Base-by-base conservation (phyloP, 1,284 basidiomycete genomes). In the Moniliella sp. region DNA sequence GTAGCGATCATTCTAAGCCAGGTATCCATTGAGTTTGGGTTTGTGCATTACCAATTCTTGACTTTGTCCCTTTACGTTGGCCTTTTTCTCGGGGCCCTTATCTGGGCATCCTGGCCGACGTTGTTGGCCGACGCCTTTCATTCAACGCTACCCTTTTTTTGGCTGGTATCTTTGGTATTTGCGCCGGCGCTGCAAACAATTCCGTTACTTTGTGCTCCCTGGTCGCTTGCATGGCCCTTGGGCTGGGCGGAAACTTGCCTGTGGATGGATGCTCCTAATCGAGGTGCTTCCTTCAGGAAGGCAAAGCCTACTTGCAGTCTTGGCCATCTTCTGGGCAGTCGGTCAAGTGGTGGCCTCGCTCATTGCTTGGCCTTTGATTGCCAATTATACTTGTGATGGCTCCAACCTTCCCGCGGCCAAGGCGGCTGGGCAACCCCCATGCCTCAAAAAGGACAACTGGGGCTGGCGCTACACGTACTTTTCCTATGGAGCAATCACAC, bases 221-320 rank as follows among this genome's bases (percentile, higher is more conserved):
- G 1, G 33, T 59, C 1, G 52, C 50, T 12, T 46, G 43, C 15
- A 38, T 54, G 10, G 56, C 54, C 15, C 43, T 57, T 28, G 56
- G 56, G 26, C 42, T 59, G 13, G 56, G 56, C 5, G 54, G 56
- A 14, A 51, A 50, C 38, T 34, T 59, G 29, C 56, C 56, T 16
- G 56, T 59, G 15, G 56, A 59, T 37, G 56, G 56, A 57, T 56
- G 52, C 48, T 59, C 30, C 55, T 58, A 37, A 26, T 40, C 14
- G 54, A 59, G 29, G 57, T 59, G 29, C 40, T 59, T 12, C 56
- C 56, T 3, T 50, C 48, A 17, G 39, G 37, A 18, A 41, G 41
- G 21, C 56, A 59, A 37, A 46, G 16, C 15, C 27, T 34, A 8
- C 16, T 28, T 8, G 28, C 31, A 11, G 10, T 32, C 4, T 25